Evolutionary conservation across 306 rosid genomes (phyloP), one percentile per base, ranked within the genome.

Genomic region (Psophocarpus tetragonolobus): DNA sequence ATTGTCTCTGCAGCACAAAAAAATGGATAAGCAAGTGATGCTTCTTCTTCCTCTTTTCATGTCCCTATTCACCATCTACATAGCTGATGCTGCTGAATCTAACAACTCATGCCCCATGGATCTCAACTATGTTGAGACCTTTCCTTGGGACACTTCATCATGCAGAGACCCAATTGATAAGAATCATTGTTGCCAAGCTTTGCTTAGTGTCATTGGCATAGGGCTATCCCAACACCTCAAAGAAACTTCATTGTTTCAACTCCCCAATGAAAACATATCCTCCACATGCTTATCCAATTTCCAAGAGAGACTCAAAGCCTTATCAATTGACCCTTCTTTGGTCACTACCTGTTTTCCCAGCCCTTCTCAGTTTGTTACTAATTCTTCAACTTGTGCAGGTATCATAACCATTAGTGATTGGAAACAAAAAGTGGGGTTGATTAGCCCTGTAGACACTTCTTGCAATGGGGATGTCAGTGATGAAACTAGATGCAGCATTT

Each of bases 91-190:
- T 38, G 50, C 10, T 65, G 10, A 53, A 3, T 15, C 84, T 21
- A 51, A 89, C 0, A 51, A 89, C 0, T 70, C 89, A 39, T 93
- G 98, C 23, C 97, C 96, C 56, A 73, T 93, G 2, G 92, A 93
- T 81, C 88, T 93, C 35, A 84, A 80, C 87, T 91, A 88, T 32
- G 93, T 93, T 10, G 62, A 76, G 13, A 87, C 91, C 68, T 82
- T 88, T 62, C 97, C 97, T 1, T 91, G 98, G 98, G 87, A 93
- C 89, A 73, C 91, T 21, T 75, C 98, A 26, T 15, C 80, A 1
- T 93, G 98, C 79, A 74, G 17, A 15, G 45, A 50, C 27, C 87
- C 86, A 3, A 24, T 71, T 38, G 81, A 57, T 32, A 36, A 68
- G 11, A 42, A 58, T 1, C 92, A 87, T 18, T 93, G 98, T 67